Base-by-base conservation (phyloP, 2,329 filamentous ascomycete species). In the Sporothrix mexicana region DNA sequence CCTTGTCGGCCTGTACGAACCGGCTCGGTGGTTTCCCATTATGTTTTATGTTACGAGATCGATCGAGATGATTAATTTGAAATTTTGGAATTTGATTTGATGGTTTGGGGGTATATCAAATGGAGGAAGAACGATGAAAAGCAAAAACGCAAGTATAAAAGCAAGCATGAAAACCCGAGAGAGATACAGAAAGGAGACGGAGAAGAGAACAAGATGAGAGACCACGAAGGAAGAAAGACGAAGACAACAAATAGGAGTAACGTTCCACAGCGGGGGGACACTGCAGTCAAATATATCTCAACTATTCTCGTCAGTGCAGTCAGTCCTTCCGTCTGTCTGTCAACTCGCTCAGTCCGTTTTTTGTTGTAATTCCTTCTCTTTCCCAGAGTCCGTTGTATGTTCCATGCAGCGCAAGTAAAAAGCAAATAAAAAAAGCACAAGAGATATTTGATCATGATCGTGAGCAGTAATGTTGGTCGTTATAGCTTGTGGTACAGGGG, bases 401-500 rank as follows among this genome's bases (percentile, higher is more conserved):
- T 30, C 62, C 66, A 51, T 67, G 64, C 64, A 41, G 20, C 17
- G 47, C 66, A 41, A n/a, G 12, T 9, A 13, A 49, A 9, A 41
- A 67, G 23, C 1, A 67, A 47, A 57, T 23, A 3, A 57, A 12
- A 69, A 67, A 55, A 67, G 13, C 41, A 45, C 47, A 69, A 62
- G 62, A 62, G 55, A 55, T 72, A 36, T 36, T 36, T 36, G 36
- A 49, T 72, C 20, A 59, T 68, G 51, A 25, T 72, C 23, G 70
- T 53, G 51, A 55, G 20, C 13, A 59, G 15, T 2, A 49, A 8
- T 12, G 12, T 23, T 13, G 2, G 20, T 41, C 36, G 25, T 41
- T 62, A 20, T 41, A 36, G 36, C 17, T 15, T 49, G 61, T 12
- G 15, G 47, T 9, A 12, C 25, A n/a, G 43, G 2, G 20, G 45